phyloP scores from a whole-genome alignment of 164 flowering plant species.

The Dillenia turbinata region DNA sequence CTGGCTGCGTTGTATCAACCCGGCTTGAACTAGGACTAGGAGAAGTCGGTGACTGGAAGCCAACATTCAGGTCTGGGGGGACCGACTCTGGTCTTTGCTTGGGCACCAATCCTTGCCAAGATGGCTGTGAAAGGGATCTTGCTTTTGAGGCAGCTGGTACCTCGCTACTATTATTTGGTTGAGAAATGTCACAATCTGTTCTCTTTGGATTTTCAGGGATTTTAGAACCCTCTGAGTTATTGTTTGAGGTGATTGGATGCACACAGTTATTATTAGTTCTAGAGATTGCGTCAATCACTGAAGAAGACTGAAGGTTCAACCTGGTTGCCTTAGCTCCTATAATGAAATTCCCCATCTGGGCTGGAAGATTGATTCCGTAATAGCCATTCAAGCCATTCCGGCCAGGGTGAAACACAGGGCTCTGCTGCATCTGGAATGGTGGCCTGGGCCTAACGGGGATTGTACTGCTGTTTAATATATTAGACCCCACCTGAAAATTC shows the following conservation, averaged over 20 bases:
- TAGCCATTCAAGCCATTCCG: constrained; percentile 30
- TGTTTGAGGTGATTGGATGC: constrained; percentile 9
- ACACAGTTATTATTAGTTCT: constrained; percentile 19
- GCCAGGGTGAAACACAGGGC: constrained; percentile 11
- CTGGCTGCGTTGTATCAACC: constrained; percentile 52
- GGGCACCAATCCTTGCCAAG: constrained; percentile 19
- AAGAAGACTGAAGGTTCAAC: constrained; percentile 13
- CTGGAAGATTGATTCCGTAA: constrained; percentile 10
- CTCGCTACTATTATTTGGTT: constrained; percentile 13
- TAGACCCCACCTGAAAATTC: constrained; percentile 20
- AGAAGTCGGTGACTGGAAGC: constrained; percentile 49
- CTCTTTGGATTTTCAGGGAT: constrained; percentile 13
- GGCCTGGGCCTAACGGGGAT: constrained; percentile 13
- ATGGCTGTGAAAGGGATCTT: constrained; percentile 18
- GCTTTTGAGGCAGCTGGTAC: constrained; percentile 4
- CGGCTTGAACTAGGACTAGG: constrained; percentile 28
- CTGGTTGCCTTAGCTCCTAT: constrained; percentile 2
- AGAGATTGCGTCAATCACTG: constrained; percentile 17
- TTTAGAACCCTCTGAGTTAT: constrained; percentile 17
- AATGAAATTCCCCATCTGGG: constrained; percentile 22
- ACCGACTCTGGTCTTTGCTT: constrained; percentile 29
- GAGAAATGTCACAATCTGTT: constrained; percentile 9
- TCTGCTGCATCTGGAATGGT: constrained; percentile 22
- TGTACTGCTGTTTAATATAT: constrained; percentile 10
- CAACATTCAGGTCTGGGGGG: constrained; percentile 55